phyloP scores from a whole-genome alignment of 805 yeast genomes.

The Wickerhamiella shivajii region DNA sequence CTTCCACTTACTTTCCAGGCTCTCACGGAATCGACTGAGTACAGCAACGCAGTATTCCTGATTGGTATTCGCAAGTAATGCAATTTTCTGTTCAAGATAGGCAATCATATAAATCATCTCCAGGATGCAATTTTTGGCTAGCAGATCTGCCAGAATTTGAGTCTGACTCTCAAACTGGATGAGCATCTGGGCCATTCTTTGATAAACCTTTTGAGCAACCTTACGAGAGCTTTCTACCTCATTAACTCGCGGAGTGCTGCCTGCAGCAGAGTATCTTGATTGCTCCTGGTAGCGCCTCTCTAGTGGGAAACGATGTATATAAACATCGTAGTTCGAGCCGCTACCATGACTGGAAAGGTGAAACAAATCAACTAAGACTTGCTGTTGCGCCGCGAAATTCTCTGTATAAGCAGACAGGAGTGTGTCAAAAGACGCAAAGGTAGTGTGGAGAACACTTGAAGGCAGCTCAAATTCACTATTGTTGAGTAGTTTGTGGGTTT shows the following conservation, averaged over 20 bases:
- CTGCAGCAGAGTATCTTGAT: constrained; percentile 18
- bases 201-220: constrained; percentile 34
- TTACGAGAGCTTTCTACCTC: constrained; percentile 33
- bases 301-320: constrained; percentile 23
- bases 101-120: constrained; percentile 32
- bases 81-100: constrained; percentile 30
- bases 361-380: constrained; percentile 33
- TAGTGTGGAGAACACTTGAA: neutral
- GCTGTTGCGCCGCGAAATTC: constrained; percentile 31
- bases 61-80: constrained; percentile 32
- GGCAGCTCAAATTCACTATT: neutral
- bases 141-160: constrained; percentile 22
- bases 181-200: constrained; percentile 35
- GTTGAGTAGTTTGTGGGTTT: no score
- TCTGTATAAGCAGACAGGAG: constrained; percentile 7
- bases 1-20: constrained; percentile 41
- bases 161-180: constrained; percentile 24
- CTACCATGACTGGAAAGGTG: constrained; percentile 28
- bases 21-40: constrained; percentile 38
- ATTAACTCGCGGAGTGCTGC: constrained; percentile 21
- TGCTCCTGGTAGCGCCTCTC: constrained; percentile 13
- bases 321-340: constrained; percentile 24
- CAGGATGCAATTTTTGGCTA: constrained; percentile 28
- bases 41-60: constrained; percentile 49
- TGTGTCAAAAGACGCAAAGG: constrained; percentile 6